These are phyloP conservation scores for Noccaea caerulescens DNA, from an alignment of 345 rosid species.

Conservation along the genomic window DNA sequence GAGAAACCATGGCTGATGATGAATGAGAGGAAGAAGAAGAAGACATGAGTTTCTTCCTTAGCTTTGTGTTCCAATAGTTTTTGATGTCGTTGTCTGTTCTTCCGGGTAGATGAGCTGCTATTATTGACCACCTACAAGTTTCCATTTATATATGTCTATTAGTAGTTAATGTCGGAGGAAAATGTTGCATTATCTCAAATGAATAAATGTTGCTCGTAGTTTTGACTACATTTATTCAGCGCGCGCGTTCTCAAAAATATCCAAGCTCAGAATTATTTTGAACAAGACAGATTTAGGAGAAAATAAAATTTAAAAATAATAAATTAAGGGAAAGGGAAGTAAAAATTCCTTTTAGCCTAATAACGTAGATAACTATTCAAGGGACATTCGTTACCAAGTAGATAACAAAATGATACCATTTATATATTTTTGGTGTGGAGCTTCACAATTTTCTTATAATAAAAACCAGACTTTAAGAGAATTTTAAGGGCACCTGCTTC, in stretches of 20 bases:
- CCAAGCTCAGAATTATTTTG: background rate
- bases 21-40: slow-evolving; percentile 34
- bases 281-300: background rate
- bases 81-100: slow-evolving; percentile 96
- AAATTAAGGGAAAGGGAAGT: background rate
- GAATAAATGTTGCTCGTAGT: slow-evolving; percentile 30
- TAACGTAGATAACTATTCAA: slow-evolving; percentile 34
- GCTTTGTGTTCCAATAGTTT: slow-evolving; percentile 97
- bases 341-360: slow-evolving; percentile 1
- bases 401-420: slow-evolving; percentile 9
- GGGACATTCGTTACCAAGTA: slow-evolving; percentile 23
- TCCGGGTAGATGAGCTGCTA: slow-evolving; percentile 94
- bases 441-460: background rate
- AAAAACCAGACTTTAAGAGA: background rate
- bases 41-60: slow-evolving; percentile 78
- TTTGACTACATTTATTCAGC: slow-evolving; percentile 41
- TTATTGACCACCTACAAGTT: slow-evolving; percentile 89
- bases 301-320: background rate
- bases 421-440: slow-evolving; percentile 4
- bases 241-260: slow-evolving; percentile 32
- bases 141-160: slow-evolving; percentile 4
- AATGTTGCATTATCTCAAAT: slow-evolving; percentile 8
- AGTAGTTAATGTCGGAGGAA: slow-evolving; percentile 30
- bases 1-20: slow-evolving; percentile 33
- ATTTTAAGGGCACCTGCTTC: slow-evolving; percentile 71